These are phyloP conservation scores for Fusarium siculi DNA, from an alignment of 2,329 filamentous ascomycete species.

Conservation along the genomic window DNA sequence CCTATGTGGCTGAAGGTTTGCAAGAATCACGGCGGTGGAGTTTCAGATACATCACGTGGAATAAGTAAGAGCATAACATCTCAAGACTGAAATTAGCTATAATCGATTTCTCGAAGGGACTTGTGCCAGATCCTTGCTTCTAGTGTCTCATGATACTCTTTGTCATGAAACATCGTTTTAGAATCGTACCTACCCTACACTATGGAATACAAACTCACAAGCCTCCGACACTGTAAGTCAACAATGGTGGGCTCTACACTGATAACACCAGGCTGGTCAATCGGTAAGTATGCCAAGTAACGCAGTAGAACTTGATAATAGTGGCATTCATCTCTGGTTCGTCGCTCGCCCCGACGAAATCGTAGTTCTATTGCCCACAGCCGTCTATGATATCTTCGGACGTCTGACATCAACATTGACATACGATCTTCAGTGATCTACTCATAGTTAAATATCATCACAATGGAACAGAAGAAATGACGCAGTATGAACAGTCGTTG, in stretches of 20 bases:
- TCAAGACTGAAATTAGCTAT: background rate
- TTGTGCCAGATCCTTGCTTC: background rate
- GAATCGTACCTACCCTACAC: conserved; percentile 1
- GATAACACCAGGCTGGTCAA: background rate
- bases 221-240: background rate
- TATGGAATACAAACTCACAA: background rate
- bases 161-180: background rate
- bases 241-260: background rate
- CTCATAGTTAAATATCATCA: background rate
- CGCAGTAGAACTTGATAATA: background rate
- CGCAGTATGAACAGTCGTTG: background rate
- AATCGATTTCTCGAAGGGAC: background rate
- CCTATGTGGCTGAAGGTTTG: background rate
- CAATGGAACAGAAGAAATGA: background rate
- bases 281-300: background rate
- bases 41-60: background rate
- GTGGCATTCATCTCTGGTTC: no score
- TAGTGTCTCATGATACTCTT: background rate
- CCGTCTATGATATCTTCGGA: background rate
- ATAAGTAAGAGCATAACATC: background rate
- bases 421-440: background rate
- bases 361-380: no score
- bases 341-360: background rate
- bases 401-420: no score
- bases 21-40: background rate